Percentiles rank a stretch among this genome's conserved stretches.
phyloP scores from a whole-genome alignment of 441 rosid species.

The Jatropha podagrica region DNA sequence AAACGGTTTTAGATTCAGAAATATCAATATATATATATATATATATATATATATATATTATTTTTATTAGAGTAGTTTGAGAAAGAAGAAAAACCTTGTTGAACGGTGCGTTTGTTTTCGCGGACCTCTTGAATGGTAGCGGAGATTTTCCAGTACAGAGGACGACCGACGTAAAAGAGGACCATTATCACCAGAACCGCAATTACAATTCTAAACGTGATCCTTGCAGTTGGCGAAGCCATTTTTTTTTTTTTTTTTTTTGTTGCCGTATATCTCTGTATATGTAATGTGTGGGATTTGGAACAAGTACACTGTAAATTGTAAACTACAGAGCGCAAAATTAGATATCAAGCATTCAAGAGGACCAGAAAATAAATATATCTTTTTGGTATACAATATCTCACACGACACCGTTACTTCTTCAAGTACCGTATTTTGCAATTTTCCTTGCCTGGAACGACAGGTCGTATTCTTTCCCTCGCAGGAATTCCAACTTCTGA shows the following conservation, averaged over 20 bases:
- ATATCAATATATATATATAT: background rate
- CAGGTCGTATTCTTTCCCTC: too few relatives aligned
- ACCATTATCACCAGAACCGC: slow-evolving; percentile 33
- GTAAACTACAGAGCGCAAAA: too few relatives aligned
- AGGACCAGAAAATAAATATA: background rate
- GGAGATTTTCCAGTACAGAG: slow-evolving; percentile 92
- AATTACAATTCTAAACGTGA: slow-evolving; percentile 42
- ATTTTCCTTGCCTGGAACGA: too few relatives aligned
- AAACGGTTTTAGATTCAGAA: slow-evolving; percentile 5
- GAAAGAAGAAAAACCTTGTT: slow-evolving; percentile 50
- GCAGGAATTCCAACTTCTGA: too few relatives aligned
- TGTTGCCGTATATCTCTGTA: too few relatives aligned
- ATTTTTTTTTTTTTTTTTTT: slow-evolving; percentile 2
- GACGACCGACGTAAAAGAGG: slow-evolving; percentile 76
- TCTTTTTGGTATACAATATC: too few relatives aligned
- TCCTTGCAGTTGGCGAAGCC: slow-evolving; percentile 46
- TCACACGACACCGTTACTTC: background rate
- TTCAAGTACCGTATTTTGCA: background rate
- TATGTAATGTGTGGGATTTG: background rate
- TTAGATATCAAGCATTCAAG: too few relatives aligned
- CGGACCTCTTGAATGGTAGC: slow-evolving; percentile 89
- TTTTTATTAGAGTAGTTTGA: background rate
- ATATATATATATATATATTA: too few relatives aligned
- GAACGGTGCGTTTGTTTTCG: slow-evolving; percentile 73
- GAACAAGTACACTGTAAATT: background rate